Evolutionary conservation across 306 rosid species (phyloP).

Genomic region (Sechiopsis laciniata): DNA sequence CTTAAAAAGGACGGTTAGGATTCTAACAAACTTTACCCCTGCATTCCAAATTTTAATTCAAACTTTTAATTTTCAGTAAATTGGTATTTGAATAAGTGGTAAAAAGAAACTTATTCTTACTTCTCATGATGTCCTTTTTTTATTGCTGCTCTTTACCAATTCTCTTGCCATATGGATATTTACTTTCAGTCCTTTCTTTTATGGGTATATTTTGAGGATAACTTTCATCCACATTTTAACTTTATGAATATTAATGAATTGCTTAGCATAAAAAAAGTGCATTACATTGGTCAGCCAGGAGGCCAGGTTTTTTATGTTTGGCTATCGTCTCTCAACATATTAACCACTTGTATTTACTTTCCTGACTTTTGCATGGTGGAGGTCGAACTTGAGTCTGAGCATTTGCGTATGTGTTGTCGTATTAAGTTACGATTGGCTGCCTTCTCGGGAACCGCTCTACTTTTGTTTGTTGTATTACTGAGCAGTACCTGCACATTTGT

Average conservation of each 20-base stretch:
- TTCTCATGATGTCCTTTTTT: not conserved
- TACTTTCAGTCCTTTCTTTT: not conserved
- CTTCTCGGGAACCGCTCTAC: not conserved
- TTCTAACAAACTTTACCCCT: not conserved
- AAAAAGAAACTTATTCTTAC: not conserved
- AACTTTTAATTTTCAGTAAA: not conserved
- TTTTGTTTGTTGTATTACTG: conserved; percentile 8
- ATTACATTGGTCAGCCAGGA: not conserved
- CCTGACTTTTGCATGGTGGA: conserved; percentile 14
- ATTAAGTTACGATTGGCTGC: not conserved
- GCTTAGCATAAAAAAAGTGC: not conserved
- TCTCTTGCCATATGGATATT: not conserved
- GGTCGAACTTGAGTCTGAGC: not conserved
- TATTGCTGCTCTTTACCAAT: not conserved
- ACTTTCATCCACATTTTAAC: conserved; percentile 8
- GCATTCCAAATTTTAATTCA: not conserved
- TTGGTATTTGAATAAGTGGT: not conserved
- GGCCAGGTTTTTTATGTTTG: not conserved
- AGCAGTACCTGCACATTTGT: not conserved
- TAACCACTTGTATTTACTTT: conserved; percentile 8
- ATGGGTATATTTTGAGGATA: not conserved
- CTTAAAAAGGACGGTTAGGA: not conserved
- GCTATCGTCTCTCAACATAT: not conserved
- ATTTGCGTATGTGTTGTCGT: not conserved
- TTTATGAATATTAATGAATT: not conserved